These are phyloP conservation scores for Nannizziopsis arthrosporioides DNA, from an alignment of 2,329 filamentous ascomycete species.

Conservation along the genomic window DNA sequence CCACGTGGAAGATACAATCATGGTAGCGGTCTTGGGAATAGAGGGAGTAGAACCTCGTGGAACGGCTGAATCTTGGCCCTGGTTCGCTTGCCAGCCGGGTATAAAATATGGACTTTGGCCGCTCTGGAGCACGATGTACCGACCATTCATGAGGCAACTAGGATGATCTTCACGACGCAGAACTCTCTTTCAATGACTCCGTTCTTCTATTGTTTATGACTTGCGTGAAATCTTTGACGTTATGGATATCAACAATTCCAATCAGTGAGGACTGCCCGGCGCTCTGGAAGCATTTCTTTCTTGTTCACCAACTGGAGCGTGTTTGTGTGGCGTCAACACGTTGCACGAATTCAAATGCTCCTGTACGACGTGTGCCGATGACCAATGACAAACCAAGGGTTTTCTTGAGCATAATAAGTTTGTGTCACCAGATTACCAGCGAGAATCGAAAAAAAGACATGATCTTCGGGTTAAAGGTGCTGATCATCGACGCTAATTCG, in stretches of 20 bases:
- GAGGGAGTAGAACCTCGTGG: not conserved
- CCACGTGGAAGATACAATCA: conserved; percentile 2
- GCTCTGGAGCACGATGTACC: not conserved
- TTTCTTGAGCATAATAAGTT: not conserved
- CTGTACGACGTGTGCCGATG: not conserved
- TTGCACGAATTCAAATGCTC: not conserved
- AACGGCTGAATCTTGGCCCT: not conserved
- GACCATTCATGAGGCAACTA: not conserved
- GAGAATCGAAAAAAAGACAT: not conserved
- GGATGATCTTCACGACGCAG: too few species aligned
- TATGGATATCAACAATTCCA: too few species aligned
- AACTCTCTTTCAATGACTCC: not conserved
- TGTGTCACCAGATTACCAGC: conserved; percentile 1
- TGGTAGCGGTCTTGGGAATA: not conserved
- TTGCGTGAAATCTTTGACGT: too few species aligned
- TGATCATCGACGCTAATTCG: conserved; percentile 5
- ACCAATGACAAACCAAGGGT: not conserved
- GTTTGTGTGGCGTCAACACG: conserved; percentile 7
- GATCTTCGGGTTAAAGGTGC: not conserved
- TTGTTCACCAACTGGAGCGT: not conserved
- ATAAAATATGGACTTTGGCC: not conserved
- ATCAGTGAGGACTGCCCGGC: too few species aligned
- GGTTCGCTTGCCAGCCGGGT: too few species aligned
- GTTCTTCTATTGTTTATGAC: too few species aligned
- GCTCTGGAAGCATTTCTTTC: too few species aligned